Base-by-base conservation (phyloP, 257 asterid species). In the Oldenlandia corymbosa region DNA sequence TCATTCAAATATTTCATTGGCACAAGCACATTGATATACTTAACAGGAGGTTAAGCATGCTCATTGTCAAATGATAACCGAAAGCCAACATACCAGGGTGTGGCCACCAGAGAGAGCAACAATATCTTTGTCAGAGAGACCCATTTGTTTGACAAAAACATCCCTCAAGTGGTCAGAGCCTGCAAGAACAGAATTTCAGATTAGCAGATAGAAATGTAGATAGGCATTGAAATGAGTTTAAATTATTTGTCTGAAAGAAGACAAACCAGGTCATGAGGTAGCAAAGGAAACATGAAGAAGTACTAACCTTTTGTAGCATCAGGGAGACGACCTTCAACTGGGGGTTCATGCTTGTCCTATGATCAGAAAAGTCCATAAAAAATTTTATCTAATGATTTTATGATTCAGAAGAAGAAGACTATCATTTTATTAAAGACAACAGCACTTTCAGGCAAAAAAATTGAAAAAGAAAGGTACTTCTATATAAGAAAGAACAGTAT, bases 51-150 rank as follows among this genome's bases (percentile, higher is more conserved):
- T 34, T 3, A 34, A 34, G 39, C 4, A 34, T 9, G 9, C n/a
- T n/a, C n/a, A 34, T 34, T 34, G 39, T 3, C 4, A 4, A 34
- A 34, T 8, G 7, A 18, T 12, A 52, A 20, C 32, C 51, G 5
- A 57, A 60, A 26, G 42, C 58, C 17, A 41, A 78, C 86, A 17
- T 9, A 91, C 94, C 95, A 91, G 71, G 23, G 98, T 91, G 68
- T 91, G 98, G 70, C 75, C 98, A 68, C 98, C 98, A 69, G 96
- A 88, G 30, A 91, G 84, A 10, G 79, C 95, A 68, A 83, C 96
- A 49, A 88, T 91, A 67, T 91, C 98, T 75, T 79, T 68, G 54
- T 91, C 96, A 27, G 70, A 73, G 23, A 88, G 87, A 62, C 98
- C 98, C 98, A 91, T 91, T 53, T 84, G 95, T 54, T 84, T 88